A percentile compares a stretch with the other conserved stretches of the same genome.
These are phyloP conservation scores for Ophiostoma himal-ulmi DNA, from an alignment of 2,329 filamentous ascomycete species.

Conservation along the genomic window DNA sequence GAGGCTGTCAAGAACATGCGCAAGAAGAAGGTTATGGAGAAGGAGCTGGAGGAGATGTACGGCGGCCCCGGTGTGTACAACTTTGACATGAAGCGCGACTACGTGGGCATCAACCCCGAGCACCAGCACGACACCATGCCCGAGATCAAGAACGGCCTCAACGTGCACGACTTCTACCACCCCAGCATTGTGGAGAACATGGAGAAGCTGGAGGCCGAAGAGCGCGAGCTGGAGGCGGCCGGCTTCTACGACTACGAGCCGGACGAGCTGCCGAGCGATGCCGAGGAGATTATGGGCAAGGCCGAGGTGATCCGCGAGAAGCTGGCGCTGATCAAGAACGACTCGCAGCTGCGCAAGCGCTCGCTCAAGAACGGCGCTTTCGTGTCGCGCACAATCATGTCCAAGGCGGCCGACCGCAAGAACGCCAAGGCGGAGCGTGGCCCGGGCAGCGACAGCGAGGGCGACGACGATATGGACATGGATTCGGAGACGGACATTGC, in stretches of 20 bases:
- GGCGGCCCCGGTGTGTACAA: slow-evolving; percentile 95
- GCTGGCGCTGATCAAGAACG: slow-evolving; percentile 85
- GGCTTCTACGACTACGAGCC: slow-evolving; percentile 92
- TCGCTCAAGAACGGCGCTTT: slow-evolving; percentile 93
- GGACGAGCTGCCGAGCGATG: slow-evolving; percentile 65
- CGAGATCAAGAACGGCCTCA: slow-evolving; percentile 90
- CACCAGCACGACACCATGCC: slow-evolving; percentile 97
- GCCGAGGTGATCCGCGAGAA: slow-evolving; percentile 95
- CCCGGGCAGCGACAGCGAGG: slow-evolving; percentile 60
- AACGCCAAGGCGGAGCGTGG: slow-evolving; percentile 32
- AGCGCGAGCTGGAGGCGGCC: slow-evolving; percentile 83
- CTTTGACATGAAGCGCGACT: slow-evolving; percentile 84
- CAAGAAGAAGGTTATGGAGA: slow-evolving; percentile 62
- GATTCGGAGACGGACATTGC: slow-evolving; percentile 43
- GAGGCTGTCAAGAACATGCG: slow-evolving; percentile 71
- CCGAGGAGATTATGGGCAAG: slow-evolving; percentile 82
- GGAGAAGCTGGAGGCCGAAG: slow-evolving; percentile 85
- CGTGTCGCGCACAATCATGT: slow-evolving; percentile 66
- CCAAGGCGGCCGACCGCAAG: slow-evolving; percentile 56
- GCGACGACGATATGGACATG: slow-evolving; percentile 69
- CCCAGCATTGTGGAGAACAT: slow-evolving; percentile 94
- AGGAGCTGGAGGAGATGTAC: slow-evolving; percentile 84
- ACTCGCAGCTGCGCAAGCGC: slow-evolving; percentile 82
- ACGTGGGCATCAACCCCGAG: slow-evolving; percentile 76
- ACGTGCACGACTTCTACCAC: slow-evolving; percentile 95